Base-by-base conservation (phyloP, 352 stramenopile genomes). In the Phytophthora hybrid region DNA sequence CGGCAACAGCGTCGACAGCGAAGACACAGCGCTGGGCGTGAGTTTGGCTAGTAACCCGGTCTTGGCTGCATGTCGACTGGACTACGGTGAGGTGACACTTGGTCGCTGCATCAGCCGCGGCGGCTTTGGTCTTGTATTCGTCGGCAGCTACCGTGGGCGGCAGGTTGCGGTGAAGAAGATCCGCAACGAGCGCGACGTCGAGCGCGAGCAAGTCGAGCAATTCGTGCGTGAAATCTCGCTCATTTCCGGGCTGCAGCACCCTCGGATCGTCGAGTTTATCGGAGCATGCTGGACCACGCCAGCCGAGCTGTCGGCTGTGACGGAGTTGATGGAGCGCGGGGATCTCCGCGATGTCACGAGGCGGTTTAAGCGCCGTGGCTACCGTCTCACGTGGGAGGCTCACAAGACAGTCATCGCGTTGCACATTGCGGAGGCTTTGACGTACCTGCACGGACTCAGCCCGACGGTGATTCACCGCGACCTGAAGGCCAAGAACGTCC, bases 311-410 rank as follows among this genome's bases (percentile, higher is more conserved):
- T 80, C 74, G 1, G 78, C 79, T 4, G 84, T 92, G 52, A 90
- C 81, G 18, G 86, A 93, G 69, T 79, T 89, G 44, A 92, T 93
- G 86, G 84, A 92, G 47, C 78, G 80, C 8, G 86, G 86, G 0
- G 85, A 93, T 54, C 46, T 93, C 16, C 84, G 81, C 16, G 82
- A 89, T 19, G 82, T 92, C 39, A 78, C 88, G 51, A 73, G 81
- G 32, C 62, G 68, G 11, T 87, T 82, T 61, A 89, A 89, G 65
- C 59, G 75, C 34, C 74, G 75, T 21, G 77, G 78, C 46, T 81
- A 73, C 21, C 78, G 66, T 1, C 71, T 86, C 39, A 87, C 77
- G 3, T 92, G 81, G 82, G 79, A 78, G 19, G 76, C 79, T 10
- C 70, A 90, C 60, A 93, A 93, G 77, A 77, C 76, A 1, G 62